Percentiles rank a stretch among this genome's conserved stretches.
These are phyloP conservation scores for Penicillium sclerotiorum DNA, from an alignment of 2,329 filamentous ascomycete species.

Conservation along the genomic window DNA sequence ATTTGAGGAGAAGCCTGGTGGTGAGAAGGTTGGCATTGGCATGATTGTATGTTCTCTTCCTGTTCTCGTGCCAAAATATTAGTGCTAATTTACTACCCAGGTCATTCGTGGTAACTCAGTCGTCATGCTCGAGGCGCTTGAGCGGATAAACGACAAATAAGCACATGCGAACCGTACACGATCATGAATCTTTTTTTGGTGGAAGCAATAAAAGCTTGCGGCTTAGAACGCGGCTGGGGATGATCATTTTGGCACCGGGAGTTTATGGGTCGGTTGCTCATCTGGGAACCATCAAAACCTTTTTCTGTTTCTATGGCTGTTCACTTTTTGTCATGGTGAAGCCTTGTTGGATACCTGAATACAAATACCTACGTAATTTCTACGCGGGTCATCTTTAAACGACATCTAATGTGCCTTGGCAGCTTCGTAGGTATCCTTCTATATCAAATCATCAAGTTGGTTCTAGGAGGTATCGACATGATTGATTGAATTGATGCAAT, in stretches of 20 bases:
- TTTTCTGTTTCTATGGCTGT: constrained; percentile 17
- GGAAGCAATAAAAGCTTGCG: constrained; percentile 13
- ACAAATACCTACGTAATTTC: neutral
- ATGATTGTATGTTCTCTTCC: constrained; percentile 72
- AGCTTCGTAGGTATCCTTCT: too few relatives aligned
- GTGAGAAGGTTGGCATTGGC: constrained; percentile 85
- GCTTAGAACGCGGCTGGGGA: constrained; percentile 21
- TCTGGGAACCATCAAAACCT: constrained; percentile 35
- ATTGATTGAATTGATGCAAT: too few relatives aligned
- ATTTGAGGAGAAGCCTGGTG: constrained; percentile 88
- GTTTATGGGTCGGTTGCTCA: constrained; percentile 42
- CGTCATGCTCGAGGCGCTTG: constrained; percentile 81
- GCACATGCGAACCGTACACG: constrained; percentile 21
- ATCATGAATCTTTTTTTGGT: constrained; percentile 19
- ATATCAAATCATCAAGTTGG: too few relatives aligned
- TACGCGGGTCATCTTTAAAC: neutral
- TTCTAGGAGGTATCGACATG: too few relatives aligned
- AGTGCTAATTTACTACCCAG: constrained; percentile 46
- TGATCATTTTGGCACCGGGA: constrained; percentile 38
- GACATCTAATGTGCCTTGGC: too few relatives aligned
- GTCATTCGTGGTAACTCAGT: constrained; percentile 98
- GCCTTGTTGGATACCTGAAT: constrained; percentile 1
- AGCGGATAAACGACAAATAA: constrained; percentile 49
- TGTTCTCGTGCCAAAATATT: too few relatives aligned
- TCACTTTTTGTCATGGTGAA: constrained; percentile 6